Evolutionary conservation across 371 early-diverging fungal species (phyloP).

Genomic region (Lichtheimia hyalospora): DNA sequence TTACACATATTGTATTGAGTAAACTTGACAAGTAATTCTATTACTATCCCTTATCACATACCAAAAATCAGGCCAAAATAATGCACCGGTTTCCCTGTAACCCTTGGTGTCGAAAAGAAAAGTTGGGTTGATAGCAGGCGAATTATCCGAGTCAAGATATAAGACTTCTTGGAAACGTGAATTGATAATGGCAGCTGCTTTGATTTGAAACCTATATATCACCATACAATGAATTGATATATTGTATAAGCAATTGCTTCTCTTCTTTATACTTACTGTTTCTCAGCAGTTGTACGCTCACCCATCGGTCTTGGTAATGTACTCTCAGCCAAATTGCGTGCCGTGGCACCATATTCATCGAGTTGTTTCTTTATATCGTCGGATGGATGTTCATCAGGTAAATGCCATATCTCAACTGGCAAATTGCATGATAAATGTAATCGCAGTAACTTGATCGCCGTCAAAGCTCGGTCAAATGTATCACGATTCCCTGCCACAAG

Average conservation of each 20-base stretch:
- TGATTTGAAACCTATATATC: constrained; percentile 43
- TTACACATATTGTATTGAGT: background rate
- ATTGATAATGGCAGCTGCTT: constrained; percentile 50
- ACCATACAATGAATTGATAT: no score
- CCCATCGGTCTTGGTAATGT: constrained; percentile 28
- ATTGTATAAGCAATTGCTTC: no score
- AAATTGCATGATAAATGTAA: constrained; percentile 20
- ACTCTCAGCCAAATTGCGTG: constrained; percentile 29
- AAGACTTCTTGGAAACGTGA: constrained; percentile 48
- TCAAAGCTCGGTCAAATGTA: constrained; percentile 35
- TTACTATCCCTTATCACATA: no score
- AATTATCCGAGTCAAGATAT: constrained; percentile 59
- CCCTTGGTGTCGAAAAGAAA: constrained; percentile 44
- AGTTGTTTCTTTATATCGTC: constrained; percentile 11
- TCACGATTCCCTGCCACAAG: constrained; percentile 46
- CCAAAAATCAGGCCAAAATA: constrained; percentile 66
- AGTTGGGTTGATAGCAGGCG: constrained; percentile 42
- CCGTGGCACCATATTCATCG: constrained; percentile 13
- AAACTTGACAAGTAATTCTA: no score
- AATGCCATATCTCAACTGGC: constrained; percentile 44
- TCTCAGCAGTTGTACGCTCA: constrained; percentile 29
- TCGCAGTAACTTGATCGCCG: constrained; percentile 29
- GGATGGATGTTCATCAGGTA: constrained; percentile 36
- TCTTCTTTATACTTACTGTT: constrained; percentile 29
- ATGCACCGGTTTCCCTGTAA: constrained; percentile 43